These are phyloP conservation scores for Breviolum minutum DNA, from an alignment of 73 alveolate genomes.

Conservation along the genomic window DNA sequence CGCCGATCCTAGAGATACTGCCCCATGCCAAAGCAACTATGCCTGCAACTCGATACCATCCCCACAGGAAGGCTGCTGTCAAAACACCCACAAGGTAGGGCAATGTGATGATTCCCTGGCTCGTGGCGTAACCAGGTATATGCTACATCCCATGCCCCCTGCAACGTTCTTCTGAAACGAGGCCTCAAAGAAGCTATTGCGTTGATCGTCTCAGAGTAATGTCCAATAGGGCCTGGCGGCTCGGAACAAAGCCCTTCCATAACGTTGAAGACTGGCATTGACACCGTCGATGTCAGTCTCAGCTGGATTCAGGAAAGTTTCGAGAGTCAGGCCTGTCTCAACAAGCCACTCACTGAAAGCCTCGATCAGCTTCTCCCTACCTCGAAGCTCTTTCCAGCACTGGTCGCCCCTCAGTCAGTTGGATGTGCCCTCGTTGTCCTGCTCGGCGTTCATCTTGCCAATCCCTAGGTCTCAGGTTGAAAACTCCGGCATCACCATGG, in stretches of 20 bases:
- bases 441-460: too few species aligned
- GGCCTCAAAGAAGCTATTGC: not conserved
- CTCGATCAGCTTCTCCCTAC: not conserved
- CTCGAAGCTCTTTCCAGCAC: not conserved
- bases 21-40: not conserved
- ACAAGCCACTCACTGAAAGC: not conserved
- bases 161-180: not conserved
- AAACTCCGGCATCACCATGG: not conserved
- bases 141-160: not conserved
- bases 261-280: not conserved
- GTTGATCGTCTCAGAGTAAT: not conserved
- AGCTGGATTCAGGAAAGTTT: not conserved
- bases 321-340: not conserved
- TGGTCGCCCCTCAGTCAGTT: too few species aligned
- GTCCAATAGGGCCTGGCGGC: not conserved
- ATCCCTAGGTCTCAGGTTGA: too few species aligned
- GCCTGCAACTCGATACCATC: not conserved
- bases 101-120: not conserved
- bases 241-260: not conserved
- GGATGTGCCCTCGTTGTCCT: too few species aligned
- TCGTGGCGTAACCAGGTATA: not conserved
- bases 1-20: not conserved
- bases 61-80: not conserved
- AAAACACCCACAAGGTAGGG: too few species aligned
- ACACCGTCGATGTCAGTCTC: not conserved